These are phyloP conservation scores for Rubus parviflorus DNA, from an alignment of 306 rosid species.

Conservation along the genomic window DNA sequence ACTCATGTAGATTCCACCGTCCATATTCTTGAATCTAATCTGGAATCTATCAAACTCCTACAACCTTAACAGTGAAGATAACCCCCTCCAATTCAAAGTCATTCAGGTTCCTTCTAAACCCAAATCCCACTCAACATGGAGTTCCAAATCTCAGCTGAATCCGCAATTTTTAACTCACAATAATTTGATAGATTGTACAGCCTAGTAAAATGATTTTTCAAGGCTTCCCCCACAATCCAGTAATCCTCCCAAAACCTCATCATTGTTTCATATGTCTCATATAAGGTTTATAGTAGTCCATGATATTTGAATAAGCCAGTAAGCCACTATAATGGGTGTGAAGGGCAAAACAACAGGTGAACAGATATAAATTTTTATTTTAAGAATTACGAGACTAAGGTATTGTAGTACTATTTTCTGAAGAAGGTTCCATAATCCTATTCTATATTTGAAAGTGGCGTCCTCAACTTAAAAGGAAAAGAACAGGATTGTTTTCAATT, in stretches of 20 bases:
- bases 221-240: background rate
- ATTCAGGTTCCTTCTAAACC: background rate
- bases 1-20: background rate
- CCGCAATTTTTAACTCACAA: background rate
- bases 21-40: too few species aligned
- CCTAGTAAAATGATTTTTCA: background rate
- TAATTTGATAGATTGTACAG: too few species aligned
- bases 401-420: background rate
- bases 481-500: too few species aligned
- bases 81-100: background rate
- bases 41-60: background rate
- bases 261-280: background rate
- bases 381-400: background rate
- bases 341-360: background rate
- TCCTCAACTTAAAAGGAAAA: background rate
- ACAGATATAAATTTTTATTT: background rate
- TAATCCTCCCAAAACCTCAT: background rate
- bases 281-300: background rate
- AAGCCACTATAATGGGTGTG: background rate
- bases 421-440: background rate
- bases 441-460: background rate
- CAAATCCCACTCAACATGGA: background rate
- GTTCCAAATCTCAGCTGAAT: background rate
- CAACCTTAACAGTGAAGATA: background rate
- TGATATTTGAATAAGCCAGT: background rate